A percentile compares a stretch with the other conserved stretches of the same genome.
These are phyloP conservation scores for Saccharum spontaneum DNA, from an alignment of 176 grass and related monocot species.

Conservation along the genomic window DNA sequence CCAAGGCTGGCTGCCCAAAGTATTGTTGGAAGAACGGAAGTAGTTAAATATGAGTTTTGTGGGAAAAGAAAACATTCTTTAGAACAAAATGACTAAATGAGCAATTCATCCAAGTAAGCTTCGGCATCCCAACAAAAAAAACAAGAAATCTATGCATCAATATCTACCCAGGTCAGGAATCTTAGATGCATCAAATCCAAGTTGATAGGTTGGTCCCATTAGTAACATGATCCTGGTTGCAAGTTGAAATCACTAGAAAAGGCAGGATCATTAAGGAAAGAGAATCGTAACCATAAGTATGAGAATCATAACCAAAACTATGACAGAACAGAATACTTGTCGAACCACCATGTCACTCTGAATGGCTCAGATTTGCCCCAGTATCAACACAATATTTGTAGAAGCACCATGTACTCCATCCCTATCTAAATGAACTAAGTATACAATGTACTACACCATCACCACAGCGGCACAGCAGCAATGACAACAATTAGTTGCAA, in stretches of 20 bases:
- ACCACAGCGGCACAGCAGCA: not conserved
- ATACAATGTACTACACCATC: not conserved
- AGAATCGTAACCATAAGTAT: not conserved
- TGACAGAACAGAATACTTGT: not conserved
- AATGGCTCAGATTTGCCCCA: not conserved
- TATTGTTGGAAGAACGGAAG: not conserved
- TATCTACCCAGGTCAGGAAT: not conserved
- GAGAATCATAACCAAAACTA: not conserved
- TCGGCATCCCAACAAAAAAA: not conserved
- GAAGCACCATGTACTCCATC: not conserved
- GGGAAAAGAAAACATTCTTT: not conserved
- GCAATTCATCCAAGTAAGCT: not conserved
- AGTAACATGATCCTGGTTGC: not conserved
- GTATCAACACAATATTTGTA: not conserved
- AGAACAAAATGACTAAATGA: not conserved
- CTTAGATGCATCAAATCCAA: not conserved
- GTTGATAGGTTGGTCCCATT: not conserved
- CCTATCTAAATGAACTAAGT: not conserved
- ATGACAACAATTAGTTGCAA: not conserved
- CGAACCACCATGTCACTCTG: not conserved
- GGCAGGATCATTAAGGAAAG: not conserved
- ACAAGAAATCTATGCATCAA: not conserved
- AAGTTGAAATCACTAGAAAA: not conserved
- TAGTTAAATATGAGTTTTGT: not conserved
- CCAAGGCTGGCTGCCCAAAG: not conserved